Evolutionary conservation across 441 rosid genomes (phyloP), one percentile per base, ranked within the genome.

Genomic region (Eutrema salsugineum): DNA sequence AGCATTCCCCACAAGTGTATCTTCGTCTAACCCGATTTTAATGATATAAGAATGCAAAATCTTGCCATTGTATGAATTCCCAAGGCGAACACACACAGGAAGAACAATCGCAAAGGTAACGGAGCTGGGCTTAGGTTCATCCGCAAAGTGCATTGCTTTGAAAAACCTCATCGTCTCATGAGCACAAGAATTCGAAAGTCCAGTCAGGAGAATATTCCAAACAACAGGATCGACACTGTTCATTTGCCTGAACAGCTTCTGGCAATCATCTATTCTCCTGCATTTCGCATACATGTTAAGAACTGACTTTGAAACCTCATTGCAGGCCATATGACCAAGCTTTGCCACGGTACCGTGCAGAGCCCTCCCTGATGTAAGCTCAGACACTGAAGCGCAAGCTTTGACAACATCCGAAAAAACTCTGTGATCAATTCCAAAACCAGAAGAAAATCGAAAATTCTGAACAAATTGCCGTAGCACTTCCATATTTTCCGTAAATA

Each of bases 201-300:
- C 98, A 51, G 97, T 75, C 54, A 93, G 74, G 48, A 89, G 81
- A 74, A 88, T 93, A 75, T 93, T 93, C 93, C 92, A 91, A 66
- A 86, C 82, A 60, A 91, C 94, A 71, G 91, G 83, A 80, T 90
- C 95, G 11, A 48, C 27, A 16, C 50, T 63, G 17, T 53, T 77
- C 78, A 90, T 78, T 63, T 90, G 83, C 42, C 64, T 75, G 56
- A 89, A 93, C 39, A 93, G 76, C 68, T 73, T 78, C 65, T 64
- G 70, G 83, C 85, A 88, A 73, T 93, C 95, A 76, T 39, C 70
- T 11, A 84, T 70, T 53, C 76, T 83, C 56, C 85, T 83, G 38
- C 88, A 87, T 73, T 89, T 93, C 28, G 93, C 92, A 79, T 93
- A 90, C 89, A 89, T 68, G 83, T 90, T 90, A 49, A 93, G 95